phyloP scores from a whole-genome alignment of 78 protist genomes.

The Pelomyxa schiedti region DNA sequence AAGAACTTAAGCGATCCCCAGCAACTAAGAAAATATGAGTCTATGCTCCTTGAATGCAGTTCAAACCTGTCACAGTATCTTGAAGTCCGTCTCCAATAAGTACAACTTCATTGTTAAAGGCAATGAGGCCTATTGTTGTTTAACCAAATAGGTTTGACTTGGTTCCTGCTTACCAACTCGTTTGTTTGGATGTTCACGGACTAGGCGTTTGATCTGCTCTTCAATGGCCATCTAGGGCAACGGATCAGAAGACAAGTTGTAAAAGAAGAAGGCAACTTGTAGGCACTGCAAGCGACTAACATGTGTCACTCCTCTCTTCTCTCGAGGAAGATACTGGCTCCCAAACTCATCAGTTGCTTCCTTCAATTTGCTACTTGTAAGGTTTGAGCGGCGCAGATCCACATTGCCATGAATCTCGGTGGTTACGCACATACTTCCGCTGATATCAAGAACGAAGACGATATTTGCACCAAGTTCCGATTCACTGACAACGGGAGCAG shows the following conservation, averaged over 20 bases:
- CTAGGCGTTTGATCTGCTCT: background rate
- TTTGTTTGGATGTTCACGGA: background rate
- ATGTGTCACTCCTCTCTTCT: background rate
- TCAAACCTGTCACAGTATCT: conserved; percentile 11
- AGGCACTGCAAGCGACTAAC: background rate
- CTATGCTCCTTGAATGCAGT: conserved; percentile 38
- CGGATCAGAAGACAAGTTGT: too few species aligned
- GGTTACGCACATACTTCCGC: background rate
- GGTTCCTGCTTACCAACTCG: too few species aligned
- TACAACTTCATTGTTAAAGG: background rate
- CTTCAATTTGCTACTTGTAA: background rate
- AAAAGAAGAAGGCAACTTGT: too few species aligned
- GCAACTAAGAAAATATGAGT: conserved; percentile 9
- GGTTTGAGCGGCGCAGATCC: background rate
- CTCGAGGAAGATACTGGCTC: background rate
- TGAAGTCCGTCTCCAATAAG: conserved; percentile 2
- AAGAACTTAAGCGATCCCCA: conserved; percentile 5
- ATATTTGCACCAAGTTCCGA: background rate
- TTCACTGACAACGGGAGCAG: background rate
- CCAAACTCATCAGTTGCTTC: background rate
- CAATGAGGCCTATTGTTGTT: background rate
- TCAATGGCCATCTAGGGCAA: background rate
- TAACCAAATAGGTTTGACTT: too few species aligned
- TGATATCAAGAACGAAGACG: background rate
- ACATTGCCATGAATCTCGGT: background rate